Evolutionary conservation across 768 basidiomycete species (phyloP), one percentile per base, ranked within the genome.

Genomic region (Tylopilus rubrobrunneus): DNA sequence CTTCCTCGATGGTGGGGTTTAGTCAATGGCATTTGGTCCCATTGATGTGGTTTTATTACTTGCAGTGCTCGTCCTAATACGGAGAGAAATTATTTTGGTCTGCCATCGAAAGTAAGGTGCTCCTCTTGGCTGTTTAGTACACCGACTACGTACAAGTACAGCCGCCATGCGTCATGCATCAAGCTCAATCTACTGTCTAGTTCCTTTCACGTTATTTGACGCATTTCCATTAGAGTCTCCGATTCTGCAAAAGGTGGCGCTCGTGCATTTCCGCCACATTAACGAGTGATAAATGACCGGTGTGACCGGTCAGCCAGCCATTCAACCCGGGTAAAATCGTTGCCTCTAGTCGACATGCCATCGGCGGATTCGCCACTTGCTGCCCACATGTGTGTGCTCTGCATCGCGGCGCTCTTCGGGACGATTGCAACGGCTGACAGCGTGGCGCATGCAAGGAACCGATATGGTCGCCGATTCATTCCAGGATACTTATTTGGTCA

Each of bases 361-460:
- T 43, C 15, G 3, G 42, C 48, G 36, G 62, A 53, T 56, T 53
- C 62, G 43, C 60, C 56, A 42, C 42, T 41, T 27, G 31, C 17
- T 27, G 19, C 27, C 23, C 27, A 29, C 40, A 40, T 39, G 53
- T 37, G 25, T 25, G 25, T 25, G 25, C 41, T 31, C 37, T 43
- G 11, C 25, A 37, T 28, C 47, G 52, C 45, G 60, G 55, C 56
- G 54, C 49, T 34, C 49, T 60, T 21, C 33, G 34, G 36, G 33
- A 45, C 37, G 14, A 45, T 19, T 25, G 19, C 15, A 21, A 37
- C 27, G 31, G 49, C 39, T 23, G 40, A 37, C 36, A 37, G 34
- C 21, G 56, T 40, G 56, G 47, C 50, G 31, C 33, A 36, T 29
- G 27, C 53, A 31, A 29, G 31, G 48, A 39, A 36, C 40, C n/a